phyloP scores from a whole-genome alignment of 371 early-diverging fungal genomes.

The Smittium culicis region DNA sequence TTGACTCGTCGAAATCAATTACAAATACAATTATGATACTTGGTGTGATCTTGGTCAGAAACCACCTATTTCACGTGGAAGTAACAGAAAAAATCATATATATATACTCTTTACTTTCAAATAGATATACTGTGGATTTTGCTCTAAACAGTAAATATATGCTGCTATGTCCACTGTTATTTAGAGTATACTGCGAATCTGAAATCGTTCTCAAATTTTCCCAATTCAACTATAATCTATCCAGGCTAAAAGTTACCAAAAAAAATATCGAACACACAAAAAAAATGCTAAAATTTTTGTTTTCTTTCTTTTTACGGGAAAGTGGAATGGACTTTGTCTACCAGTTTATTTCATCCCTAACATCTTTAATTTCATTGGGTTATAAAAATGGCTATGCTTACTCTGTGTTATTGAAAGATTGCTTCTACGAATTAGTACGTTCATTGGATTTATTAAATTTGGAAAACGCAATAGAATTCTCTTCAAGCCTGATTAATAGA shows the following conservation, averaged over 20 bases:
- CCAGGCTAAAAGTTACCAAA: not conserved
- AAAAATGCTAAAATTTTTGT: not conserved
- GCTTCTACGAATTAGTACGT: constrained; percentile 3
- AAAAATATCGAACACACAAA: not conserved
- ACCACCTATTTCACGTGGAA: not conserved
- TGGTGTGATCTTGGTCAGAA: not conserved
- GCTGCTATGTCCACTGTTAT: constrained; percentile 4
- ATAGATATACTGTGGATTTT: not conserved
- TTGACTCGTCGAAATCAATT: not conserved
- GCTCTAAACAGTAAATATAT: not conserved
- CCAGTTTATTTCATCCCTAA: constrained; percentile 6
- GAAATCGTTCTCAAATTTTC: not conserved
- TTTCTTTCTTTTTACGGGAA: constrained; percentile 4
- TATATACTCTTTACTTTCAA: not conserved
- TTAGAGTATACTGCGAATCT: constrained; percentile 10
- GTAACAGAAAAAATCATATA: not conserved
- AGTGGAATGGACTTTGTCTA: constrained; percentile 3
- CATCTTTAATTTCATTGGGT: not conserved
- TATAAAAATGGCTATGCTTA: not conserved
- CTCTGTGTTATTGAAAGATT: not conserved
- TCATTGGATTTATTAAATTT: not conserved
- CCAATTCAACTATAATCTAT: not conserved
- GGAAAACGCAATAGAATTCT: not conserved
- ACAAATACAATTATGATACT: not conserved
- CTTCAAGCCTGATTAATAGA: not conserved